A percentile compares a stretch with the other conserved stretches of the same genome.
Evolutionary conservation across 2,329 filamentous ascomycete species (phyloP).

Genomic region (Scopulariopsis brevicaulis): DNA sequence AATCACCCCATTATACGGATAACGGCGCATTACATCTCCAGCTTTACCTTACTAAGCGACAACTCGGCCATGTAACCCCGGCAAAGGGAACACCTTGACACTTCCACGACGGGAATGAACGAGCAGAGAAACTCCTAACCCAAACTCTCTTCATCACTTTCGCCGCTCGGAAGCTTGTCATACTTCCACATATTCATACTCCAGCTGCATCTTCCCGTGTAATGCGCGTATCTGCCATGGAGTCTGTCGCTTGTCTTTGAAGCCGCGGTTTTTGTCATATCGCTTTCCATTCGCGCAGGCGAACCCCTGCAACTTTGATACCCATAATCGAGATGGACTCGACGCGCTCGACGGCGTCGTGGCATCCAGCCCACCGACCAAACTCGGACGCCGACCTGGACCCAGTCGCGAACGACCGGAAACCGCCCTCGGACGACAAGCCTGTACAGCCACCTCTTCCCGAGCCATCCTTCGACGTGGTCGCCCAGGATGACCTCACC

Average conservation of each 20-base stretch:
- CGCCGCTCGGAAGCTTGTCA: neutral
- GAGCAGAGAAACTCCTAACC: neutral
- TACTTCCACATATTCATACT: neutral
- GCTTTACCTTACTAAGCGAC: neutral
- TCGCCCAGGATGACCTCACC: neutral
- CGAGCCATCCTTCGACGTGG: constrained; percentile 2
- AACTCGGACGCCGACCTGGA: constrained; percentile 16
- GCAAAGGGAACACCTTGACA: constrained; percentile 3
- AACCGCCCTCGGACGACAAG: neutral
- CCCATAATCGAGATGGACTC: constrained; percentile 23
- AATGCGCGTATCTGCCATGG: constrained; percentile 1
- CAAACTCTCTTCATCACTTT: constrained; percentile 1
- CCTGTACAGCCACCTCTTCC: neutral
- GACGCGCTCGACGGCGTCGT: constrained; percentile 28
- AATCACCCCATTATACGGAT: neutral
- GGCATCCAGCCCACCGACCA: constrained; percentile 41
- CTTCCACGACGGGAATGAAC: neutral
- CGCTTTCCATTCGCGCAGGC: neutral
- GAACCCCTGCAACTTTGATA: neutral
- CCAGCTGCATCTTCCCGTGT: neutral
- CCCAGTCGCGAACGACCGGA: neutral
- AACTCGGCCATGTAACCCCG: neutral
- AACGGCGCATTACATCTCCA: neutral
- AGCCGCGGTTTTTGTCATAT: neutral
- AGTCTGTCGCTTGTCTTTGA: constrained; percentile 1